Evolutionary conservation across 805 yeast species (phyloP).

Genomic region (Zygoascus biomembranicola): DNA sequence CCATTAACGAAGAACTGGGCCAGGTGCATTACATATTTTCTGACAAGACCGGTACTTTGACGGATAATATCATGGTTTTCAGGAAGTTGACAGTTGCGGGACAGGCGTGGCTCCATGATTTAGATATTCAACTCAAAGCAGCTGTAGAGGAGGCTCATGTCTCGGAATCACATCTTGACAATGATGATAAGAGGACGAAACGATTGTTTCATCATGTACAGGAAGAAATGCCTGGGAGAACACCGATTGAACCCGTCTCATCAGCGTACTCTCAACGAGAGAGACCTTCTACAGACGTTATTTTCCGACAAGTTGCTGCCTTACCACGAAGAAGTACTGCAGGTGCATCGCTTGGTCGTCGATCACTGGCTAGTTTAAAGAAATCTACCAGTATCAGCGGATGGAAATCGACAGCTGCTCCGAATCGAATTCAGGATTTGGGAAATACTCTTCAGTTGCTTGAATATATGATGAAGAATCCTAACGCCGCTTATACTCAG

Average conservation of each 20-base stretch:
- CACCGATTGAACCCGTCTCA: background rate
- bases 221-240: background rate
- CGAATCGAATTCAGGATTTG: constrained; percentile 33
- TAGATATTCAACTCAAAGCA: constrained; percentile 37
- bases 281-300: constrained; percentile 16
- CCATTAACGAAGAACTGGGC: constrained; percentile 92
- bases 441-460: constrained; percentile 61
- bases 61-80: constrained; percentile 91
- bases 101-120: constrained; percentile 78
- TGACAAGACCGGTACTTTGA: constrained; percentile 95
- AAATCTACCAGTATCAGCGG: constrained; percentile 10
- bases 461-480: constrained; percentile 60
- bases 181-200: background rate
- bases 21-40: constrained; percentile 93
- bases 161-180: background rate
- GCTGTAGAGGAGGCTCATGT: constrained; percentile 11
- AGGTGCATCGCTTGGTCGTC: background rate
- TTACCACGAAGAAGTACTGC: constrained; percentile 18
- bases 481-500: constrained; percentile 59
- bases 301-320: constrained; percentile 19
- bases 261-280: background rate
- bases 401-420: constrained; percentile 46
- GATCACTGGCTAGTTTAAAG: constrained; percentile 24
- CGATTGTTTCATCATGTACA: background rate
- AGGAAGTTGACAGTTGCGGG: constrained; percentile 85